Base-by-base conservation (phyloP, 2,329 filamentous ascomycete species). In the Ascochyta viciae-villosae region DNA sequence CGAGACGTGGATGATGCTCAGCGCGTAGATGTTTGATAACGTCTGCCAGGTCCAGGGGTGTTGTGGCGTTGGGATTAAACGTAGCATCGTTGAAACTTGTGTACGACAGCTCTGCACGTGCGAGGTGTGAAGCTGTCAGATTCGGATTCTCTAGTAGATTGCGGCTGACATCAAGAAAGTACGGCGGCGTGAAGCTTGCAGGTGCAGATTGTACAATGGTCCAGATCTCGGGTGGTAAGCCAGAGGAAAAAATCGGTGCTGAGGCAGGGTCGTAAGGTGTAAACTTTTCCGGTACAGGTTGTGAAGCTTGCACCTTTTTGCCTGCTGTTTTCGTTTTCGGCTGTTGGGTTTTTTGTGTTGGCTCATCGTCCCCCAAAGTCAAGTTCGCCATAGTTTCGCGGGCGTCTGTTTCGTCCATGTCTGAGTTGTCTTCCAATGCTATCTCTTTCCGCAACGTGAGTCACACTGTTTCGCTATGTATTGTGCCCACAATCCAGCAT, bases 71-170 rank as follows among this genome's bases (percentile, higher is more conserved):
- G 2, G 68, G 66, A 23, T 75, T 72, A 34, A 74, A 76, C 1
- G 74, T 67, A 9, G 70, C 68, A 61, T 74, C 75, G 12, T 70
- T 70, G 53, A 78, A 72, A 57, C 76, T 78, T 61, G 88, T 83
- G 54, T 85, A 82, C 24, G 90, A 81, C 24, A 94, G 87, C 67
- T 95, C 90, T 42, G 90, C 91, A 27, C 91, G 85, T 67, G 92
- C 91, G 1, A 95, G 81, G 82, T 89, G 90, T 15, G 83, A 87
- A 0, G 89, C 90, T 62, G 91, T 92, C 74, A 92, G 81, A 63
- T 95, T 94, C 0, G 91, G 91, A 66, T 94, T 93, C 63, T 83
- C 84, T 61, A 94, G 84, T 53, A 93, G 79, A 67, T 93, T 91
- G 64, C 86, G 77, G 86, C 92, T 90, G 45, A 90, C 87, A 37